phyloP scores from a whole-genome alignment of 108 stramenopile species.

The Skeletonema grethae region DNA sequence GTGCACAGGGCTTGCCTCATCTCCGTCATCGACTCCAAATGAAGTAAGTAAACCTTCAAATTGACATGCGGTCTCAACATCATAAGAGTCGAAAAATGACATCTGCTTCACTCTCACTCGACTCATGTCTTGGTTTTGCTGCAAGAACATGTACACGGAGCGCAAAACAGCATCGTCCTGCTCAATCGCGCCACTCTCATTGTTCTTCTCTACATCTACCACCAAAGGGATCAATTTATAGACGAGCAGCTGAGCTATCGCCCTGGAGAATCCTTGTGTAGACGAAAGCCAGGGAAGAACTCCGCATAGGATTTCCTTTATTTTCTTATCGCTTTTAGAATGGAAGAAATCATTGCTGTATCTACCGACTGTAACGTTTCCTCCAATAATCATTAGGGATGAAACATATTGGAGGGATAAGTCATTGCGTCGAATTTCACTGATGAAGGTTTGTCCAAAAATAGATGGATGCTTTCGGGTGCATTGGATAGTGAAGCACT shows the following conservation, averaged over 20 bases:
- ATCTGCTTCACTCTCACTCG: slow-evolving; percentile 73
- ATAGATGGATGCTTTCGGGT: slow-evolving; percentile 54
- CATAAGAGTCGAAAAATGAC: slow-evolving; percentile 71
- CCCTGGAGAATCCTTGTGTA: slow-evolving; percentile 86
- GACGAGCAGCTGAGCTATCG: slow-evolving; percentile 81
- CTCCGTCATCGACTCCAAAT: slow-evolving; percentile 81
- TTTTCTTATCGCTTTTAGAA: slow-evolving; percentile 27
- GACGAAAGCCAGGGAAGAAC: slow-evolving; percentile 83
- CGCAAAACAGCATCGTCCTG: slow-evolving; percentile 43
- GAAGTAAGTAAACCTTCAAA: slow-evolving; percentile 61
- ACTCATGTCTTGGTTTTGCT: slow-evolving; percentile 79
- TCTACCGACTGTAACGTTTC: slow-evolving; percentile 71
- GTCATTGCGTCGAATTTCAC: slow-evolving; percentile 65
- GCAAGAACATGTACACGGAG: slow-evolving; percentile 68
- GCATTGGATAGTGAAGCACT: slow-evolving; percentile 79
- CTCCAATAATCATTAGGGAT: slow-evolving; percentile 79
- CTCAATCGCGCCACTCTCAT: not conserved
- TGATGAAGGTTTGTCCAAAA: slow-evolving; percentile 58
- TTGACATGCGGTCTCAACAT: slow-evolving; percentile 70
- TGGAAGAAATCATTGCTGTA: slow-evolving; percentile 65
- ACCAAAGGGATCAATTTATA: slow-evolving; percentile 72
- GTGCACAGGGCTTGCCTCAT: slow-evolving; percentile 74
- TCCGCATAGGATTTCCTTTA: slow-evolving; percentile 67
- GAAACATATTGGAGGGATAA: slow-evolving; percentile 74
- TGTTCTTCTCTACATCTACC: slow-evolving; percentile 38